These are phyloP conservation scores for Phtheirospermum japonicum DNA, from an alignment of 257 asterid genomes.

Conservation along the genomic window DNA sequence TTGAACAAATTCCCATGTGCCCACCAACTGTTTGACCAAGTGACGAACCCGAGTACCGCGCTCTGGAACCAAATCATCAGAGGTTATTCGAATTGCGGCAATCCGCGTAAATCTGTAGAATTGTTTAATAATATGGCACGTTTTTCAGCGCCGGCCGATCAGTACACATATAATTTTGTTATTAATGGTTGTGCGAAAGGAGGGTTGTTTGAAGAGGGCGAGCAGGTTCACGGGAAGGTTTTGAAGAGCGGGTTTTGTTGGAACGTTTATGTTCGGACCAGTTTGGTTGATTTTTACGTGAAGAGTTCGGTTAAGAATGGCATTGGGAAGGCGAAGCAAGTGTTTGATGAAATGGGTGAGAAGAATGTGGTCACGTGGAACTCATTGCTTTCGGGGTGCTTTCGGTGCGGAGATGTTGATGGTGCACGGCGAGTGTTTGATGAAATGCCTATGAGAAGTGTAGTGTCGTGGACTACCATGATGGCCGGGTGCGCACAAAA, in stretches of 20 bases:
- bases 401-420: slow-evolving; percentile 45
- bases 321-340: slow-evolving; percentile 35
- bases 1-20: slow-evolving; percentile 44
- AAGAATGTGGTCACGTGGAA: slow-evolving; percentile 77
- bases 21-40: slow-evolving; percentile 48
- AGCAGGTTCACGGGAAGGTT: slow-evolving; percentile 64
- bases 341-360: slow-evolving; percentile 68
- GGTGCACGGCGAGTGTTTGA: slow-evolving; percentile 44
- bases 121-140: slow-evolving; percentile 44
- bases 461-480: slow-evolving; percentile 86
- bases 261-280: slow-evolving; percentile 55
- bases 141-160: slow-evolving; percentile 53
- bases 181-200: slow-evolving; percentile 58
- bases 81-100: slow-evolving; percentile 36
- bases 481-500: slow-evolving; percentile 60
- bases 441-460: slow-evolving; percentile 64
- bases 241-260: slow-evolving; percentile 51
- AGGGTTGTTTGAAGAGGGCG: slow-evolving; percentile 49
- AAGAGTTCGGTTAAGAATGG: slow-evolving; percentile 44
- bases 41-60: slow-evolving; percentile 47
- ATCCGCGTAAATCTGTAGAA: slow-evolving; percentile 37
- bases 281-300: slow-evolving; percentile 66
- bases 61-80: slow-evolving; percentile 75
- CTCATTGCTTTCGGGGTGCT: slow-evolving; percentile 58
- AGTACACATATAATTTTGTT: slow-evolving; percentile 54